Conservation (phyloP, 805 yeast species). For the Yarrowia keelungensis region DNA sequence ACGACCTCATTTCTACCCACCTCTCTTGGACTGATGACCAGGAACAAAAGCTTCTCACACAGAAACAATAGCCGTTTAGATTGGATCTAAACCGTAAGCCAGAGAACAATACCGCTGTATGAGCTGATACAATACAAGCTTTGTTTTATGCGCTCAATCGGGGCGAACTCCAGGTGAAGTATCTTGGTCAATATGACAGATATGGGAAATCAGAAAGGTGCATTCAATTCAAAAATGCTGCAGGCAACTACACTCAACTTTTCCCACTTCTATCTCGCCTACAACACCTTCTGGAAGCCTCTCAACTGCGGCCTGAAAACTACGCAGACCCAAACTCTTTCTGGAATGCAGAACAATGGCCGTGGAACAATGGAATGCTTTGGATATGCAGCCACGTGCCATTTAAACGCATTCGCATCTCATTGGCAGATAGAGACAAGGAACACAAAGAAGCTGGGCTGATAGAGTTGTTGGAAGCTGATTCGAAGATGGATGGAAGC, state of each 20-base stretch:
- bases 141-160: conserved; percentile 1
- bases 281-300: no score
- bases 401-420: not conserved
- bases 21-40: conserved; percentile 1
- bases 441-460: not conserved
- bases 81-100: conserved; percentile 1
- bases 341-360: conserved; percentile 15
- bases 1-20: not conserved
- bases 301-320: no score
- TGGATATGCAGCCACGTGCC: conserved; percentile 13
- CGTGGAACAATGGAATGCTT: not conserved
- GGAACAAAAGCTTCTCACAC: not conserved
- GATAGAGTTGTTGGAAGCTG: not conserved
- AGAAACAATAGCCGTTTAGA: conserved; percentile 1
- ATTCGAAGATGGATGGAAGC: conserved; percentile 3
- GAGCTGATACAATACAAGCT: not conserved
- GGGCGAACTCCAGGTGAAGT: not conserved
- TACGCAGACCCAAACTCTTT: not conserved
- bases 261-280: no score
- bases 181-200: no score
- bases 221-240: no score
- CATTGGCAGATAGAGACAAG: conserved; percentile 5
- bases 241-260: no score
- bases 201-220: no score
- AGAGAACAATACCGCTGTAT: not conserved